A percentile compares a stretch with the other conserved stretches of the same genome.
These are phyloP conservation scores for Ustulina deusta DNA, from an alignment of 2,329 filamentous ascomycete genomes.

Conservation along the genomic window DNA sequence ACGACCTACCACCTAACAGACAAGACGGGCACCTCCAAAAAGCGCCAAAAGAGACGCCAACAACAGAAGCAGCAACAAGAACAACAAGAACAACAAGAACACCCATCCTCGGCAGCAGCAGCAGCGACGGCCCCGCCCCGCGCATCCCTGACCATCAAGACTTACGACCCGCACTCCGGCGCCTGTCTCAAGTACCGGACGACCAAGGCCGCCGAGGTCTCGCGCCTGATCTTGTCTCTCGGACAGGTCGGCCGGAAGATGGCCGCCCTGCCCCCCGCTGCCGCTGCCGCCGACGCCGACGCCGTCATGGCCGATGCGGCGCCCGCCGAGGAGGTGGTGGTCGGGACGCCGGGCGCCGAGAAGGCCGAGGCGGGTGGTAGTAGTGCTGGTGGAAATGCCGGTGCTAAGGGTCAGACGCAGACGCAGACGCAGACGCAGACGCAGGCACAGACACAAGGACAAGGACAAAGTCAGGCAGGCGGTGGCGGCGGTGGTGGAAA, in stretches of 20 bases:
- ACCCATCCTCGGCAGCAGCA: conserved; percentile 28
- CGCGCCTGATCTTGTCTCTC: conserved; percentile 80
- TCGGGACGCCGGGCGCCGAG: conserved; percentile 48
- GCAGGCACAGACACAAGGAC: conserved; percentile 43
- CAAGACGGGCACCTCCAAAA: conserved; percentile 52
- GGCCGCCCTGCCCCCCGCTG: conserved; percentile 63
- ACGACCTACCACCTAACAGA: conserved; percentile 84
- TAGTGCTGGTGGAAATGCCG: not conserved
- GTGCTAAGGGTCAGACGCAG: conserved; percentile 37
- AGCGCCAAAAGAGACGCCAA: conserved; percentile 30
- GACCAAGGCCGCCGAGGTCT: conserved; percentile 89
- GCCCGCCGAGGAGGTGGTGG: conserved; percentile 51
- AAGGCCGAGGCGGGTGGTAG: conserved; percentile 34
- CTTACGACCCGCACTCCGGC: conserved; percentile 85
- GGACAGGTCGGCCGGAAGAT: conserved; percentile 80
- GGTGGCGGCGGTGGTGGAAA: conserved; percentile 57
- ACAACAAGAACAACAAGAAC: conserved; percentile 39
- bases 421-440: conserved; percentile 41
- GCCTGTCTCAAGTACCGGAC: conserved; percentile 91
- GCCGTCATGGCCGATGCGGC: conserved; percentile 58
- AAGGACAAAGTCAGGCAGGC: conserved; percentile 47
- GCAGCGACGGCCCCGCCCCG: conserved; percentile 56
- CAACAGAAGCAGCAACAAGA: conserved; percentile 30
- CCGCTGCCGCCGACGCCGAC: conserved; percentile 55
- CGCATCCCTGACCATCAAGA: conserved; percentile 85